A percentile compares a stretch with the other conserved stretches of the same genome.
These are phyloP conservation scores for Trichoderma sp. DNA, from an alignment of 2,329 filamentous ascomycete species.

Conservation along the genomic window DNA sequence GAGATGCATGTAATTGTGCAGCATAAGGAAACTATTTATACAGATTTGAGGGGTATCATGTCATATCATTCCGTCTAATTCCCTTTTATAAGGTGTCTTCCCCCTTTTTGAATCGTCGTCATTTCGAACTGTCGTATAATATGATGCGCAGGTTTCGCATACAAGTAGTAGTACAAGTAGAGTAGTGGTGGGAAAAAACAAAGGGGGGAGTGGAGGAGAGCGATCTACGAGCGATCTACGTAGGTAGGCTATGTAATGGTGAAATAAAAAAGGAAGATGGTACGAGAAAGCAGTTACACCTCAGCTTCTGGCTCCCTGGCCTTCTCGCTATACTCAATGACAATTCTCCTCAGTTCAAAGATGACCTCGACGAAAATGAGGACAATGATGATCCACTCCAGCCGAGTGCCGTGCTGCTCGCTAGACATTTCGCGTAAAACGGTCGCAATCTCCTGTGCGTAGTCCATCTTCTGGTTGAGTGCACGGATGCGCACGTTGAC, in stretches of 20 bases:
- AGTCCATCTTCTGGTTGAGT: slow-evolving; percentile 96
- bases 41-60: slow-evolving; percentile 21
- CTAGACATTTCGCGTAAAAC: slow-evolving; percentile 86
- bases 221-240: background rate
- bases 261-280: background rate
- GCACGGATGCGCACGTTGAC: slow-evolving; percentile 89
- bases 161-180: background rate
- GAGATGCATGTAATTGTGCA: background rate
- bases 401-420: slow-evolving; percentile 82
- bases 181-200: background rate
- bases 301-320: slow-evolving; percentile 30
- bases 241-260: background rate
- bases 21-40: slow-evolving; percentile 11
- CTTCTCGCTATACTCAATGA: slow-evolving; percentile 61
- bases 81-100: background rate
- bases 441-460: slow-evolving; percentile 91
- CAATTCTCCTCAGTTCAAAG: slow-evolving; percentile 79
- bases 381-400: slow-evolving; percentile 96
- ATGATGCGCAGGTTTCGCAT: background rate
- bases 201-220: background rate
- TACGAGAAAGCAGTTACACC: background rate
- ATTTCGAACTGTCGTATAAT: background rate
- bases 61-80: background rate
- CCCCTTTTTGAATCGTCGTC: background rate
- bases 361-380: slow-evolving; percentile 91